These are phyloP conservation scores for Kwoniella mangroviensis DNA, from an alignment of 768 basidiomycete genomes.

Conservation along the genomic window DNA sequence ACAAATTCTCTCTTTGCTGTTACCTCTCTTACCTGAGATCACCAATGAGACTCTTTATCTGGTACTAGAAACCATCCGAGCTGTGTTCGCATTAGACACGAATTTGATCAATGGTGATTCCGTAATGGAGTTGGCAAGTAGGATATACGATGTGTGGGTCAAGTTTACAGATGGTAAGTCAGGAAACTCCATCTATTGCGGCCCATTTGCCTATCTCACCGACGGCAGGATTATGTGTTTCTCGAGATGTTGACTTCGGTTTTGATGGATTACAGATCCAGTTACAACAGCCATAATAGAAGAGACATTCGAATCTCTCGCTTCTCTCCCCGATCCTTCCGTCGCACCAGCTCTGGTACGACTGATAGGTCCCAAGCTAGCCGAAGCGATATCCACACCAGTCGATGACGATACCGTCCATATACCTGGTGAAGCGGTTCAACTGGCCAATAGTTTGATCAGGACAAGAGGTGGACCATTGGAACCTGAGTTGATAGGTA, in stretches of 20 bases:
- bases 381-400: constrained; percentile 64
- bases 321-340: constrained; percentile 65
- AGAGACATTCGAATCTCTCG: constrained; percentile 75
- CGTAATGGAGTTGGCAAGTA: constrained; percentile 68
- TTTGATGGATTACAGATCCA: constrained; percentile 66
- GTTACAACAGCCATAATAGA: constrained; percentile 82
- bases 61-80: constrained; percentile 81
- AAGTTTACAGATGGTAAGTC: constrained; percentile 79
- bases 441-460: constrained; percentile 74
- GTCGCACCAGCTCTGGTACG: constrained; percentile 76
- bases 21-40: constrained; percentile 77
- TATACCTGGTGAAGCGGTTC: constrained; percentile 77
- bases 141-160: constrained; percentile 79
- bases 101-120: constrained; percentile 63
- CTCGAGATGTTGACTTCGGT: too few relatives aligned
- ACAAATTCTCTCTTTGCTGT: constrained; percentile 77
- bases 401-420: constrained; percentile 69
- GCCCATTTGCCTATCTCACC: too few relatives aligned
- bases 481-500: constrained; percentile 78
- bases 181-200: not conserved
- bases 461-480: constrained; percentile 68
- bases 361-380: constrained; percentile 74
- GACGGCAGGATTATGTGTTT: too few relatives aligned
- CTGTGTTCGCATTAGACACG: constrained; percentile 74
- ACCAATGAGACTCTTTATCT: constrained; percentile 88